Evolutionary conservation across 2,329 filamentous ascomycete genomes (phyloP).

Genomic region (Cladosporium colombiae): DNA sequence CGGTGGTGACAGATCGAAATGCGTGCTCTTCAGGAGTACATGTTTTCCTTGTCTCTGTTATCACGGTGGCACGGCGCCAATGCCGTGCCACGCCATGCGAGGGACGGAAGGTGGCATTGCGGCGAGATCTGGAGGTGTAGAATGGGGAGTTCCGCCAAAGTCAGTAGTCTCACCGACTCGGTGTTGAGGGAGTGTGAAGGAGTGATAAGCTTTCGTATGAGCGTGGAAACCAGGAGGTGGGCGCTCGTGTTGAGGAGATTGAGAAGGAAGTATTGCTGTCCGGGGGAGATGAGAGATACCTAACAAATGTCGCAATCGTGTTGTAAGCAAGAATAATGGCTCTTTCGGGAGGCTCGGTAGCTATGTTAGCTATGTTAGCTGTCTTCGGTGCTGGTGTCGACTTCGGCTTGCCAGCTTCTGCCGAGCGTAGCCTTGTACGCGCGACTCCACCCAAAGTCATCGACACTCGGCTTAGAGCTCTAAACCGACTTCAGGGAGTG

Average conservation of each 20-base stretch:
- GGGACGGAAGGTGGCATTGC: not conserved
- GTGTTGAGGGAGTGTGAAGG: not conserved
- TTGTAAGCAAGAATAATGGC: not conserved
- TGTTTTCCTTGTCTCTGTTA: not conserved
- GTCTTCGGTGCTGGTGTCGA: no score
- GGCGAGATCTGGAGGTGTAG: not conserved
- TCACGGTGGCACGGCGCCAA: not conserved
- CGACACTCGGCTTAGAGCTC: conserved; percentile 11
- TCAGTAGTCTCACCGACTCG: not conserved
- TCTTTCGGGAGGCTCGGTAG: no score
- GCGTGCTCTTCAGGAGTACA: conserved; percentile 3
- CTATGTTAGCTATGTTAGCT: no score
- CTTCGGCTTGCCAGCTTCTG: conserved; percentile 11
- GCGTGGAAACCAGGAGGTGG: not conserved
- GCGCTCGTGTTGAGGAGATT: not conserved
- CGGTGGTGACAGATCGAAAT: not conserved
- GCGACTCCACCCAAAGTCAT: not conserved
- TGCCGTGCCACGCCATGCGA: not conserved
- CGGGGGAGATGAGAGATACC: no score
- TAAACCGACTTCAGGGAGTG: conserved; percentile 7
- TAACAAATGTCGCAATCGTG: not conserved
- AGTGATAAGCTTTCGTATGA: conserved; percentile 7
- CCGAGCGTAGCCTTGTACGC: not conserved
- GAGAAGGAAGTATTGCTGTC: no score
- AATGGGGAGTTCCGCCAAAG: conserved; percentile 1